A percentile compares a stretch with the other conserved stretches of the same genome.
Conservation (phyloP, 164 flowering plant species). For the Magnolia kwangsiensis region DNA sequence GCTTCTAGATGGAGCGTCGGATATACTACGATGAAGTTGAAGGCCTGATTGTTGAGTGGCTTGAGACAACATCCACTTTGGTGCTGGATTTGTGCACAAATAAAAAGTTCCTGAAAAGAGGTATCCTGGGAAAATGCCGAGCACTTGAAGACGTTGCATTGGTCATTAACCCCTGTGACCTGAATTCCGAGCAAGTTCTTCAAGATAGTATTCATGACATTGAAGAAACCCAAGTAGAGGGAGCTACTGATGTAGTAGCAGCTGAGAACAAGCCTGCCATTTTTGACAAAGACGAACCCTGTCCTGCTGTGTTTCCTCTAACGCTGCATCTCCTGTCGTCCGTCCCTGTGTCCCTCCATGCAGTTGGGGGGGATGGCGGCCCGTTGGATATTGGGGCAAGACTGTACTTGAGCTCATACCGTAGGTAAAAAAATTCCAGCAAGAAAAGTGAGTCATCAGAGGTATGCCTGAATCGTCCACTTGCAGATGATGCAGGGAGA, state of each 20-base stretch:
- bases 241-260: not conserved
- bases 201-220: conserved; percentile 8
- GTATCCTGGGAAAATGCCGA: conserved; percentile 39
- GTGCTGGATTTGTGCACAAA: conserved; percentile 43
- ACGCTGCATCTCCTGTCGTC: conserved; percentile 61
- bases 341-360: conserved; percentile 73
- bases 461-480: not conserved
- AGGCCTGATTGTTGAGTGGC: conserved; percentile 75
- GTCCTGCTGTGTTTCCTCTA: conserved; percentile 69
- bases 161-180: conserved; percentile 45
- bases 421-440: not conserved
- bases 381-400: conserved; percentile 77
- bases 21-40: conserved; percentile 90
- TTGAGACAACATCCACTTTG: conserved; percentile 72
- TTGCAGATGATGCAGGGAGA: not conserved
- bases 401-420: conserved; percentile 68
- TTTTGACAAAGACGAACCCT: conserved; percentile 19
- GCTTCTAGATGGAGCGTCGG: conserved; percentile 75
- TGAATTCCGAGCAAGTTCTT: conserved; percentile 9
- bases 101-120: conserved; percentile 37
- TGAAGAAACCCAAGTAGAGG: conserved; percentile 7
- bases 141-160: conserved; percentile 64
- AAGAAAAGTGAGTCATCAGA: not conserved
- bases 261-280: conserved; percentile 6
- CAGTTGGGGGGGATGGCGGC: conserved; percentile 81